phyloP scores from a whole-genome alignment of 2,329 filamentous ascomycete species.

The Aspergillus vadensis region DNA sequence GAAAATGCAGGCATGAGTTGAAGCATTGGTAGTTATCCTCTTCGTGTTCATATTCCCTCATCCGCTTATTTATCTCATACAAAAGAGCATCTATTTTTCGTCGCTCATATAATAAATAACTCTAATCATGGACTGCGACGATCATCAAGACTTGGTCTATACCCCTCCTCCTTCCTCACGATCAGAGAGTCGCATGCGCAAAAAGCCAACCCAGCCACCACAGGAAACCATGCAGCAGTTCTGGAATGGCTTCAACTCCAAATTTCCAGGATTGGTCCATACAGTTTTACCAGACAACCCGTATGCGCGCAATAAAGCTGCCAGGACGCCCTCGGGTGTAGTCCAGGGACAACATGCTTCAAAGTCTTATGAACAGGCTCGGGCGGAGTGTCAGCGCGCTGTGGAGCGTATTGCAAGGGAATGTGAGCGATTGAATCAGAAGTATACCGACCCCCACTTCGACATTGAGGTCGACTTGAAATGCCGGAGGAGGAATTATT shows the following conservation, averaged over 20 bases:
- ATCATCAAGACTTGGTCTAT: conserved; percentile 27
- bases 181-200: conserved; percentile 35
- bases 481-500: conserved; percentile 53
- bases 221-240: conserved; percentile 72
- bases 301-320: conserved; percentile 63
- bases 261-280: conserved; percentile 71
- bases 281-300: conserved; percentile 70
- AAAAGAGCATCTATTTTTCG: neutral
- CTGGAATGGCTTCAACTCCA: conserved; percentile 71
- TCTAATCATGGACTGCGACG: conserved; percentile 35
- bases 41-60: neutral
- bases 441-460: conserved; percentile 84
- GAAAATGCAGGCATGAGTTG: neutral
- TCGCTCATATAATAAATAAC: too few species aligned
- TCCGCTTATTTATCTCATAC: too few species aligned
- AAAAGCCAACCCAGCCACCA: conserved; percentile 56
- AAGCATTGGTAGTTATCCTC: neutral
- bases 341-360: conserved; percentile 60
- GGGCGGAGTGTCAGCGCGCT: conserved; percentile 64
- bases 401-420: conserved; percentile 61
- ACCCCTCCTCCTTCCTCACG: conserved; percentile 33
- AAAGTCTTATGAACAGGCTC: conserved; percentile 72
- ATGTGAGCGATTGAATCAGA: conserved; percentile 77
- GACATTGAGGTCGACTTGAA: conserved; percentile 79
- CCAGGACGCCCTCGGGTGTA: conserved; percentile 56